Conservation (phyloP, 1,139 yeast genomes). For the Zygosaccharomyces sapae region DNA sequence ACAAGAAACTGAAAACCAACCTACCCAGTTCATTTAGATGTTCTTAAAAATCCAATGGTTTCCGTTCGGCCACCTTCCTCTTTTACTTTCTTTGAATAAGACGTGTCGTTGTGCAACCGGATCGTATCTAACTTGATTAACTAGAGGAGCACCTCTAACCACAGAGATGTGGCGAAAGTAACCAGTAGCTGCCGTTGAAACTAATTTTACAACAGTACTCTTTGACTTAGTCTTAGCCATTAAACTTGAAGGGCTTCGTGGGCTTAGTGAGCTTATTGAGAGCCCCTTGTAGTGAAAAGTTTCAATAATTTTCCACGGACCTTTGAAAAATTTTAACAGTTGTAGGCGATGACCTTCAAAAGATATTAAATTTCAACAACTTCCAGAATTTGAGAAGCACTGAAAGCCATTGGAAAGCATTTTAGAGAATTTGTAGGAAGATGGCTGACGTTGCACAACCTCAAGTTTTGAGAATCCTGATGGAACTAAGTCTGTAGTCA, state of each 20-base stretch:
- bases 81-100: slow-evolving; percentile 82
- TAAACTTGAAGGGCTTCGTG: background rate
- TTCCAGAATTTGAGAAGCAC: background rate
- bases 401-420: slow-evolving; percentile 2
- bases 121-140: slow-evolving; percentile 84
- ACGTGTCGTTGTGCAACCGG: slow-evolving; percentile 78
- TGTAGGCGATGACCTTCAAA: slow-evolving; percentile 3
- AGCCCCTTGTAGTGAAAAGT: background rate
- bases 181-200: slow-evolving; percentile 86
- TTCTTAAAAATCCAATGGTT: slow-evolving; percentile 58
- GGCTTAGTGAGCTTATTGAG: background rate
- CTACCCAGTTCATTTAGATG: slow-evolving; percentile 34
- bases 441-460: slow-evolving; percentile 55
- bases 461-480: slow-evolving; percentile 70
- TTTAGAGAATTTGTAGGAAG: background rate
- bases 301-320: slow-evolving; percentile 6
- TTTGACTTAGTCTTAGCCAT: slow-evolving; percentile 46
- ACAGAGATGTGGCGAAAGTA: slow-evolving; percentile 73
- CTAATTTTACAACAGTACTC: slow-evolving; percentile 57
- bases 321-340: slow-evolving; percentile 3
- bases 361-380: background rate
- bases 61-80: slow-evolving; percentile 68
- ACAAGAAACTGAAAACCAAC: slow-evolving; percentile 5
- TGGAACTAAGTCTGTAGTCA: slow-evolving; percentile 84
- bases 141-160: slow-evolving; percentile 74